These are phyloP conservation scores for Musa troglodytarum DNA, from an alignment of 176 grass and related monocot genomes.

Conservation along the genomic window DNA sequence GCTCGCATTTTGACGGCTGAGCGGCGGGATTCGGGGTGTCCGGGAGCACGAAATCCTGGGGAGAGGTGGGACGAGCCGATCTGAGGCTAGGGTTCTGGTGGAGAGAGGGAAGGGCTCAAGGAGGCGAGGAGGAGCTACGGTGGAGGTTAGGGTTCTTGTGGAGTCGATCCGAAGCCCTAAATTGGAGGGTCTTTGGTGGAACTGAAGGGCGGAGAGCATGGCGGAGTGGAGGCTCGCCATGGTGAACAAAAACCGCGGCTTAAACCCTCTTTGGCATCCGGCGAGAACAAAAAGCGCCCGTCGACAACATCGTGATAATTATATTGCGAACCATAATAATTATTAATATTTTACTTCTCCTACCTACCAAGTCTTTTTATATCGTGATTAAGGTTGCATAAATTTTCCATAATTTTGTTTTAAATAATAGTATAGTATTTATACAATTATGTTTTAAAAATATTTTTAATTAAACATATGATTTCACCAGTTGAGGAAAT, in stretches of 20 bases:
- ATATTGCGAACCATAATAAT: too few relatives aligned
- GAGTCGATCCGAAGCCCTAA: neutral
- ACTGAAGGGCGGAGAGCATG: neutral
- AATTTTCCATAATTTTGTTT: too few relatives aligned
- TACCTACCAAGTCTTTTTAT: too few relatives aligned
- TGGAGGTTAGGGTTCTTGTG: conserved; percentile 4
- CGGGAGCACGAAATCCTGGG: conserved; percentile 1
- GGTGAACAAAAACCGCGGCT: neutral
- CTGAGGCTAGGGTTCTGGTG: conserved; percentile 16
- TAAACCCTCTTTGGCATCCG: neutral
- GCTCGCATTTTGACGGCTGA: neutral
- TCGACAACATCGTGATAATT: too few relatives aligned
- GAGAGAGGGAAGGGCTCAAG: conserved; percentile 18
- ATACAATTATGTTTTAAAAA: too few relatives aligned
- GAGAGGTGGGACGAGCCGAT: neutral
- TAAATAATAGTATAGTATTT: too few relatives aligned
- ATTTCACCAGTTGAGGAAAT: too few relatives aligned
- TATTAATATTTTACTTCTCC: too few relatives aligned
- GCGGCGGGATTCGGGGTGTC: neutral
- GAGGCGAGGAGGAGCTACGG: conserved; percentile 23
- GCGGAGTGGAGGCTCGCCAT: conserved; percentile 39
- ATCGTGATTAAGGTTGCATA: too few relatives aligned
- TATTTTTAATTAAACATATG: too few relatives aligned
- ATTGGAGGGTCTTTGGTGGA: neutral
- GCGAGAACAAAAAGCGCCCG: too few relatives aligned